Conservation (phyloP, 73 alveolate species). For the Blepharisma japonicum region DNA sequence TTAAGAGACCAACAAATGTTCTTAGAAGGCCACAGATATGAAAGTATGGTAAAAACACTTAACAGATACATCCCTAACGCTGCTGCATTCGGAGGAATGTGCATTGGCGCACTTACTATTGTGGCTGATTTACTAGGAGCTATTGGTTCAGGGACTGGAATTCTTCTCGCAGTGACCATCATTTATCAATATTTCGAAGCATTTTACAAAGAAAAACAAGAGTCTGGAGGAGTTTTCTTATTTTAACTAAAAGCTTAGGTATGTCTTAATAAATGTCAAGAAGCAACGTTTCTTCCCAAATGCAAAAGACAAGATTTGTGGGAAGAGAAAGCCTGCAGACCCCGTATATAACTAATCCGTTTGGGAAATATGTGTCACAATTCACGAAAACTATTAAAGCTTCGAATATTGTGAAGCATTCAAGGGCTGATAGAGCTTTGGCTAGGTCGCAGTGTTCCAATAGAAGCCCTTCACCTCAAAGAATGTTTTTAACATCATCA, state of each 20-base stretch:
- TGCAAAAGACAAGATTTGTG: too few relatives aligned
- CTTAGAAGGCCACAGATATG: conserved; percentile 93
- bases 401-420: too few relatives aligned
- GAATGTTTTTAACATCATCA: too few relatives aligned
- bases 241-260: background rate
- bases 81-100: conserved; percentile 99
- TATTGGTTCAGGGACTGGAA: conserved; percentile 99
- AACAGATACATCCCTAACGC: conserved; percentile 99
- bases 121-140: conserved; percentile 99
- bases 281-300: too few relatives aligned
- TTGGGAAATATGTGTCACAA: too few relatives aligned
- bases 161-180: conserved; percentile 97
- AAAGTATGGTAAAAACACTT: conserved; percentile 75
- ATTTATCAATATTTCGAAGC: conserved; percentile 98
- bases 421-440: too few relatives aligned
- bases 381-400: too few relatives aligned
- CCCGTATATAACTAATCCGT: too few relatives aligned
- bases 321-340: too few relatives aligned
- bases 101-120: conserved; percentile 98
- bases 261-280: too few relatives aligned
- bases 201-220: conserved; percentile 82
- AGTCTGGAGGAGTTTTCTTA: conserved; percentile 35
- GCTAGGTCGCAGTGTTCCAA: too few relatives aligned
- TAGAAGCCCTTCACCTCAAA: too few relatives aligned
- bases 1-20: conserved; percentile 97